phyloP scores from a whole-genome alignment of 2,329 filamentous ascomycete species.

The Colletotrichum scovillei region DNA sequence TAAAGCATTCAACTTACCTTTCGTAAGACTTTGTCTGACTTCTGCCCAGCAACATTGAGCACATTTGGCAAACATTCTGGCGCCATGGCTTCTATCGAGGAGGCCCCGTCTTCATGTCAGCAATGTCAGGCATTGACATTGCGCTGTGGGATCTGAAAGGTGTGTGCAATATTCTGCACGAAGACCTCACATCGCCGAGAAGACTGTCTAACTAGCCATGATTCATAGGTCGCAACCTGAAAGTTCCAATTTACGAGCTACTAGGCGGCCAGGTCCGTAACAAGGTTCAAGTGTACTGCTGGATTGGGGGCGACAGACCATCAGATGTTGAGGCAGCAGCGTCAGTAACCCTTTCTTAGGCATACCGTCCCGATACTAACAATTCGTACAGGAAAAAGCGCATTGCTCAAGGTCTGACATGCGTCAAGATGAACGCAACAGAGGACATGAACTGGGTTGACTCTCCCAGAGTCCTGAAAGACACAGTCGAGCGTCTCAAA shows the following conservation, averaged over 20 bases:
- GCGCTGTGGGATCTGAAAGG: conserved; percentile 77
- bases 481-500: conserved; percentile 70
- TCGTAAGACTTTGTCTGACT: not conserved
- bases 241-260: conserved; percentile 72
- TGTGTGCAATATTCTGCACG: conserved; percentile 39
- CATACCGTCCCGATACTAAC: not conserved
- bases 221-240: conserved; percentile 34
- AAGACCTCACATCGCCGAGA: not conserved
- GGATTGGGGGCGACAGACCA: conserved; percentile 76
- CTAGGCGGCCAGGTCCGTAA: conserved; percentile 74
- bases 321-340: conserved; percentile 69
- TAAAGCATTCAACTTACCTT: conserved; percentile 41
- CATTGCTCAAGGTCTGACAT: conserved; percentile 65
- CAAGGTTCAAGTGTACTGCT: conserved; percentile 74
- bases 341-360: conserved; percentile 41
- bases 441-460: conserved; percentile 77
- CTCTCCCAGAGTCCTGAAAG: conserved; percentile 66
- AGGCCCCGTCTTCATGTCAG: conserved; percentile 78
- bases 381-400: conserved; percentile 55
- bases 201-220: not conserved
- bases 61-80: conserved; percentile 77
- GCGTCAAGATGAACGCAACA: conserved; percentile 78
- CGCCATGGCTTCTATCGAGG: conserved; percentile 76
- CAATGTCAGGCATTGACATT: conserved; percentile 77
- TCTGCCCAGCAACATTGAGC: conserved; percentile 69